Conservation (phyloP, 2,329 filamentous ascomycete species). For the Fusarium sp. region DNA sequence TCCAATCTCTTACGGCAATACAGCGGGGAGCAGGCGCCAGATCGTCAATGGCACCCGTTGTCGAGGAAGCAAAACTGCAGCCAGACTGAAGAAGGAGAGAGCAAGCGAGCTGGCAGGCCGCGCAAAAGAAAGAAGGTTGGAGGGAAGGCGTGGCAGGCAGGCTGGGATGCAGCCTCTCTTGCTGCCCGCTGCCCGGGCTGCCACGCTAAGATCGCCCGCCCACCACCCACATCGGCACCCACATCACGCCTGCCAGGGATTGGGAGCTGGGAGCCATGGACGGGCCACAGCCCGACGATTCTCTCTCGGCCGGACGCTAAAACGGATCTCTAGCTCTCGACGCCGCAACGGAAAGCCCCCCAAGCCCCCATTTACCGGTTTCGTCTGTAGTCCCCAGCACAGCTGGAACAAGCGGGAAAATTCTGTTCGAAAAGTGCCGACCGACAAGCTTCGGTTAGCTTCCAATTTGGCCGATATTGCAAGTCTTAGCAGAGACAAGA, state of each 20-base stretch:
- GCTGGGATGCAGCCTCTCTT: constrained; percentile 4
- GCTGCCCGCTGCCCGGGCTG: constrained; percentile 15
- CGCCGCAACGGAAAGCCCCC: constrained; percentile 2
- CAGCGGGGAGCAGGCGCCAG: neutral
- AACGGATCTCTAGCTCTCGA: constrained; percentile 11
- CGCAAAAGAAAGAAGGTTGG: constrained; percentile 19
- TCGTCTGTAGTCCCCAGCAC: neutral
- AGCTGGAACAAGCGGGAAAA: constrained; percentile 4
- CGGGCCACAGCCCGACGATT: neutral
- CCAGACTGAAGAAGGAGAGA: neutral
- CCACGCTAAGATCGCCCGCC: constrained; percentile 40
- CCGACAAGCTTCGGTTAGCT: constrained; percentile 21
- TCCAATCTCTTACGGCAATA: neutral
- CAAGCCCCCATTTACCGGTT: constrained; percentile 8
- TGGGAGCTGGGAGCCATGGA: constrained; percentile 9
- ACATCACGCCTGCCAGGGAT: constrained; percentile 16
- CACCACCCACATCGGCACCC: constrained; percentile 26
- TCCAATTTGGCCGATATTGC: constrained; percentile 22
- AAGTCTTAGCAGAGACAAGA: neutral
- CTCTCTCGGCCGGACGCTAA: constrained; percentile 23
- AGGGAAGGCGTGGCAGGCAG: constrained; percentile 10
- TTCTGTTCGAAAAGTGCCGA: constrained; percentile 4
- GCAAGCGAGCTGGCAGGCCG: neutral
- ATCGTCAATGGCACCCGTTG: constrained; percentile 6
- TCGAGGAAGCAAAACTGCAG: constrained; percentile 20